Conservation (phyloP, 2,329 filamentous ascomycete genomes). For the Zymoseptoria tritici region DNA sequence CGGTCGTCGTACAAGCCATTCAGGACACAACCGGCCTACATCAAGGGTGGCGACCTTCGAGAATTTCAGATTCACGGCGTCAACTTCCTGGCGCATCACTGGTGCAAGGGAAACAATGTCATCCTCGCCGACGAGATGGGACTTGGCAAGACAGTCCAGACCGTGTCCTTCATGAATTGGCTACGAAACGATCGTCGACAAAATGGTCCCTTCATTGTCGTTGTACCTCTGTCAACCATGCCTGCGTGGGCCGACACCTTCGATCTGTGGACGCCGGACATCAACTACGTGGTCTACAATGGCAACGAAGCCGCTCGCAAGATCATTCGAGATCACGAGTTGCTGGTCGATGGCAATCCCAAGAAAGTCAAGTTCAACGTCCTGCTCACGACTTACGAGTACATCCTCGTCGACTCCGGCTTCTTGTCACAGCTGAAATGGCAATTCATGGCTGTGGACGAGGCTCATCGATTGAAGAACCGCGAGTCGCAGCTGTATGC, state of each 20-base stretch:
- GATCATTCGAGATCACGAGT: constrained; percentile 83
- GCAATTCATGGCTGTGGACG: constrained; percentile 94
- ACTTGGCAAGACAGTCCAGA: constrained; percentile 95
- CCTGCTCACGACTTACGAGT: constrained; percentile 96
- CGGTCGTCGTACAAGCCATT: constrained; percentile 65
- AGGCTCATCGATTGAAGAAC: constrained; percentile 95
- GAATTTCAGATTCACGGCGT: constrained; percentile 90
- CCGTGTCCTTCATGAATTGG: constrained; percentile 95
- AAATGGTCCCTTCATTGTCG: constrained; percentile 90
- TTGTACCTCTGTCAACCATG: constrained; percentile 95
- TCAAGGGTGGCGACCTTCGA: constrained; percentile 75
- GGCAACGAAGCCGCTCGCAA: constrained; percentile 79
- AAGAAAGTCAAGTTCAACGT: constrained; percentile 94
- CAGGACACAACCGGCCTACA: constrained; percentile 75
- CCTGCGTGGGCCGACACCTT: constrained; percentile 98
- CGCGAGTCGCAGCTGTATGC: constrained; percentile 87
- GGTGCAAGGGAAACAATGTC: constrained; percentile 89
- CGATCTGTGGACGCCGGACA: constrained; percentile 87
- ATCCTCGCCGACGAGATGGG: constrained; percentile 99
- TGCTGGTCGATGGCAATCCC: constrained; percentile 76
- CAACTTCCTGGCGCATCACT: constrained; percentile 94
- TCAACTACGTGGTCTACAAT: constrained; percentile 96
- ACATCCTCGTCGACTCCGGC: constrained; percentile 76
- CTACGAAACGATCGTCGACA: constrained; percentile 81
- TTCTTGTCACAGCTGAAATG: constrained; percentile 89